Percentiles rank a stretch among this genome's conserved stretches.
phyloP scores from a whole-genome alignment of 2,329 filamentous ascomycete genomes.

The Exophiala viscosa region DNA sequence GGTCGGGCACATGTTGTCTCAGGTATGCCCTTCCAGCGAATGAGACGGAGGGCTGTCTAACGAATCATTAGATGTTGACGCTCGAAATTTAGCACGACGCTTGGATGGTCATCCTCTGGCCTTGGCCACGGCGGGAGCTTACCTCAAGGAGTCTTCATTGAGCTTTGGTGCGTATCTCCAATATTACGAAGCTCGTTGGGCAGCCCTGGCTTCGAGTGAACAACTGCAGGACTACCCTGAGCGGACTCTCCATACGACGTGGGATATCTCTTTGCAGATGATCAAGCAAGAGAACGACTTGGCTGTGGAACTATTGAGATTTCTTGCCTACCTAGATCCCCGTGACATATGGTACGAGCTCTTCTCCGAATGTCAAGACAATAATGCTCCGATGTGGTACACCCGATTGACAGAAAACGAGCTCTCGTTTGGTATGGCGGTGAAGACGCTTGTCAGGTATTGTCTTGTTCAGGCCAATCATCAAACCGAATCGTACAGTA shows the following conservation, averaged over 20 bases:
- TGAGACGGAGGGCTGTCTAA: too few relatives aligned
- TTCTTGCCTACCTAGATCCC: conserved; percentile 45
- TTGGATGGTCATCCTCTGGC: conserved; percentile 48
- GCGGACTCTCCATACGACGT: conserved; percentile 25
- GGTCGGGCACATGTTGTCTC: conserved; percentile 7
- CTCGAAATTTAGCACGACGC: conserved; percentile 31
- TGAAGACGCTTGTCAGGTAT: conserved; percentile 15
- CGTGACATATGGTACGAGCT: conserved; percentile 47
- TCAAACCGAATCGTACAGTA: conserved; percentile 7
- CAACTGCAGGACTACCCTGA: conserved; percentile 14
- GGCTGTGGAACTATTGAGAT: conserved; percentile 37
- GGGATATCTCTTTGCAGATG: conserved; percentile 18
- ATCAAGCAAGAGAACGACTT: conserved; percentile 13
- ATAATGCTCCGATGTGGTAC: conserved; percentile 26
- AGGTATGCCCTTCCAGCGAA: conserved; percentile 1
- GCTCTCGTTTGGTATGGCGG: conserved; percentile 11
- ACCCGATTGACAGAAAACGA: neutral
- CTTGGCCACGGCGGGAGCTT: conserved; percentile 45
- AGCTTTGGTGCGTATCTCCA: conserved; percentile 40
- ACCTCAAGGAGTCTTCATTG: conserved; percentile 38
- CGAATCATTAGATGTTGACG: conserved; percentile 9
- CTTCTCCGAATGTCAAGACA: conserved; percentile 26
- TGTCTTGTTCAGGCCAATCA: conserved; percentile 15
- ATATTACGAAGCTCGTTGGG: conserved; percentile 41
- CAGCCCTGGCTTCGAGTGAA: neutral